Percentiles rank a stretch among this genome's conserved stretches.
Conservation (phyloP, 2,329 filamentous ascomycete genomes). For the Bipolaris victoriae region DNA sequence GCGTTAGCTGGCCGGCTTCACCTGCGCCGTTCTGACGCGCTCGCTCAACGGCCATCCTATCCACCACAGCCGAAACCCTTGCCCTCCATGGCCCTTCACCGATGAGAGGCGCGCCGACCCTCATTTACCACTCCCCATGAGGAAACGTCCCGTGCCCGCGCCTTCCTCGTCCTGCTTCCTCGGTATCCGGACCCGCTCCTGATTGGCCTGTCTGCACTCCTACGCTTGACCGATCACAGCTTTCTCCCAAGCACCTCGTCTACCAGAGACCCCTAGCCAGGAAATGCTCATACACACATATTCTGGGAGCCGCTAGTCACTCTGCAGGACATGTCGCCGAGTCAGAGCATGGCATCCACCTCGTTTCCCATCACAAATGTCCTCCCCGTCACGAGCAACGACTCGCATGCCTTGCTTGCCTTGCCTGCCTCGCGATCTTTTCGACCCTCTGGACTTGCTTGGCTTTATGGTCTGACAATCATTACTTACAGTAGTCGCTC, state of each 20-base stretch:
- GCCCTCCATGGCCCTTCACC: constrained; percentile 12
- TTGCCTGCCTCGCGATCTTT: neutral
- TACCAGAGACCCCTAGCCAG: constrained; percentile 9
- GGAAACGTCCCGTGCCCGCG: constrained; percentile 10
- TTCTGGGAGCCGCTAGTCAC: constrained; percentile 1
- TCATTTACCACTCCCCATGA: constrained; percentile 13
- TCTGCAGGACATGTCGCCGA: constrained; percentile 6
- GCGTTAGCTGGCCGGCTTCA: constrained; percentile 6
- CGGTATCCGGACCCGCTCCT: constrained; percentile 6
- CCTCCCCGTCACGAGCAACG: neutral
- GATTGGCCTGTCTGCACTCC: constrained; percentile 5
- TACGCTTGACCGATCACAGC: constrained; percentile 11
- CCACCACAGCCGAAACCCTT: constrained; percentile 8
- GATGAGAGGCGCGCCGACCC: constrained; percentile 7
- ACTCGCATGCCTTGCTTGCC: constrained; percentile 1
- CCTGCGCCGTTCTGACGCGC: constrained; percentile 16
- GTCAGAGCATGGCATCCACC: constrained; percentile 1
- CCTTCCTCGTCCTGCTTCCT: constrained; percentile 4
- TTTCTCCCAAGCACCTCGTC: constrained; percentile 4
- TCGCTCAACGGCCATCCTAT: constrained; percentile 14
- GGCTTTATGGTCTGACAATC: constrained; percentile 9
- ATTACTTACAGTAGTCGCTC: constrained; percentile 2
- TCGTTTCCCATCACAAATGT: constrained; percentile 2
- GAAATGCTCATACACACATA: neutral
- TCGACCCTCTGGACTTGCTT: constrained; percentile 2